These are phyloP conservation scores for Penicillium sp. DNA, from an alignment of 2,329 filamentous ascomycete genomes.

Conservation along the genomic window DNA sequence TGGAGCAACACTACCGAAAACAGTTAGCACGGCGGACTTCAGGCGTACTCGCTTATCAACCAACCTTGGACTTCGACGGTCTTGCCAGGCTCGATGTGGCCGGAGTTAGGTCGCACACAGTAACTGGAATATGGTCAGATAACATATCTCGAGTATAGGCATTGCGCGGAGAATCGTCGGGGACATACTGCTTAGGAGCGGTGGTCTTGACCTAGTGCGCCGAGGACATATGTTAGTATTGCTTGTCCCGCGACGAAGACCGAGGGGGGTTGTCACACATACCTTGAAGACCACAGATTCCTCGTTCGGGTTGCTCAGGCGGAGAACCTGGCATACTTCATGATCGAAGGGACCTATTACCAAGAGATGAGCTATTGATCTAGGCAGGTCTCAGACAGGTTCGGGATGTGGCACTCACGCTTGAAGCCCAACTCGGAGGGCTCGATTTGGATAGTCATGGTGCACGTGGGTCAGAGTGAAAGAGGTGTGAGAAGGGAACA, in stretches of 20 bases:
- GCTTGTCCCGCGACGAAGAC: constrained; percentile 15
- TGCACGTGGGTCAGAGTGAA: constrained; percentile 28
- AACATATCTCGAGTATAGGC: constrained; percentile 3
- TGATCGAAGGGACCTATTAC: constrained; percentile 60
- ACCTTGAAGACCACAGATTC: constrained; percentile 66
- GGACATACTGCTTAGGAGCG: constrained; percentile 90
- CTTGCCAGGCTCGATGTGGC: constrained; percentile 86
- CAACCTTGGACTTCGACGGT: constrained; percentile 90
- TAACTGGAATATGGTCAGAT: constrained; percentile 62
- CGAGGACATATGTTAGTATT: constrained; percentile 27
- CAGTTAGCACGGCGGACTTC: constrained; percentile 25
- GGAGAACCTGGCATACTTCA: constrained; percentile 63
- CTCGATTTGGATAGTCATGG: constrained; percentile 93
- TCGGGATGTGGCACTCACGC: constrained; percentile 55
- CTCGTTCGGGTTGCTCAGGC: constrained; percentile 57
- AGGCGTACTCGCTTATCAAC: constrained; percentile 10
- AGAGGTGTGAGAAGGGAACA: neutral
- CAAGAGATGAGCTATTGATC: constrained; percentile 24
- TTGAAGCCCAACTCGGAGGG: constrained; percentile 89
- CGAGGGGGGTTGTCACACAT: constrained; percentile 25
- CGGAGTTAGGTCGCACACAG: constrained; percentile 95
- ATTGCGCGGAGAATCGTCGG: constrained; percentile 22
- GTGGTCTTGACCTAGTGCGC: constrained; percentile 87
- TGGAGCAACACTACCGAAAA: constrained; percentile 75
- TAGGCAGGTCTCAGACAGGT: neutral